A percentile compares a stretch with the other conserved stretches of the same genome.
Evolutionary conservation across 345 rosid species (phyloP).

Genomic region (Lepidium didymum): DNA sequence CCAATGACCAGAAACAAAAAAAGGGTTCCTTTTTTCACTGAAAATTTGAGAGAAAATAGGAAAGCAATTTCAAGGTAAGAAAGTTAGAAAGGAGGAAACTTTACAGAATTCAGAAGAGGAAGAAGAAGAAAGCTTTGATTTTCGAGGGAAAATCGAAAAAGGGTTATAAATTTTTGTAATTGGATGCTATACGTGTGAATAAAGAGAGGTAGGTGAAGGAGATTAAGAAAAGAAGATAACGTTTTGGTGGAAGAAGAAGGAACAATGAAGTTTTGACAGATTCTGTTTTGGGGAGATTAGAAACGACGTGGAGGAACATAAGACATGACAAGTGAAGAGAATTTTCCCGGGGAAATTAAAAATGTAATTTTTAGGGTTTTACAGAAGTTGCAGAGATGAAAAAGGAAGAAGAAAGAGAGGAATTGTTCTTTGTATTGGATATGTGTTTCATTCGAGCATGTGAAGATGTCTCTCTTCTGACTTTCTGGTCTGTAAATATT

Average conservation of each 20-base stretch:
- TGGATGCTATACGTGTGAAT: conserved; percentile 27
- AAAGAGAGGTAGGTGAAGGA: conserved; percentile 6
- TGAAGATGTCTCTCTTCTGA: conserved; percentile 28
- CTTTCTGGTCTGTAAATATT: conserved; percentile 11
- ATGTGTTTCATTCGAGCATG: conserved; percentile 24
- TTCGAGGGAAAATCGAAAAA: neutral
- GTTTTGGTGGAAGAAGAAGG: neutral
- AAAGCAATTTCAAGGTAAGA: neutral
- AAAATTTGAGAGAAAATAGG: neutral
- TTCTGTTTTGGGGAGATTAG: conserved; percentile 16
- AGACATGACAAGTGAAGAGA: neutral
- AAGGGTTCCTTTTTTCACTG: neutral
- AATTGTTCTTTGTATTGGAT: neutral
- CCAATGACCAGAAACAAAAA: neutral
- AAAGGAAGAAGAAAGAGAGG: conserved; percentile 2
- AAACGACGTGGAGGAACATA: conserved; percentile 13
- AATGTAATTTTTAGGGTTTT: neutral
- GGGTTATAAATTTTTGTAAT: neutral
- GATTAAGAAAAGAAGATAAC: conserved; percentile 3
- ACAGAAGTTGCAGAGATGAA: conserved; percentile 15
- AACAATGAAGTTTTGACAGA: conserved; percentile 19
- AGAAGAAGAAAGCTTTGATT: neutral
- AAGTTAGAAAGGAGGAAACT: neutral
- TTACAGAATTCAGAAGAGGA: neutral
- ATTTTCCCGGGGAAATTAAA: neutral